Percentiles rank a stretch among this genome's conserved stretches.
Conservation (phyloP, 2,329 filamentous ascomycete species). For the Elsinoe perseae region DNA sequence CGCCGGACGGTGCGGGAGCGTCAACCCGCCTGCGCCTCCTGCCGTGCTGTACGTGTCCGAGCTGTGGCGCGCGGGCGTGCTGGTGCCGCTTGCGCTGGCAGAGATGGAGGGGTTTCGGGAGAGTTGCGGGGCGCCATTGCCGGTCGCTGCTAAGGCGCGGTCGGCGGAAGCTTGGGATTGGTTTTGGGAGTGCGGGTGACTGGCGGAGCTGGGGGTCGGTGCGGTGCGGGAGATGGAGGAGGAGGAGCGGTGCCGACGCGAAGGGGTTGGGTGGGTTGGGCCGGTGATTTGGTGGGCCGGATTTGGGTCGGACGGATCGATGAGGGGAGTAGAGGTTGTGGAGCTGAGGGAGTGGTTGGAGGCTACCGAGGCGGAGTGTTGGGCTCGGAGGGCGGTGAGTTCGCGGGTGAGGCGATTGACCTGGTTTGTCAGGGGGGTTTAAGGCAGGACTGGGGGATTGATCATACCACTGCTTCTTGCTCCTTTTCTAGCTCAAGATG, state of each 20-base stretch:
- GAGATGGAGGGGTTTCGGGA: conserved; percentile 29
- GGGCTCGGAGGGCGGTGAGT: conserved; percentile 70
- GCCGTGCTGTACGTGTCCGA: conserved; percentile 23
- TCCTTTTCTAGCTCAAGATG: conserved; percentile 89
- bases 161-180: conserved; percentile 31
- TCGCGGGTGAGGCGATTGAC: conserved; percentile 91
- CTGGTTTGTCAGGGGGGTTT: conserved; percentile 37
- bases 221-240: conserved; percentile 21
- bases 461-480: conserved; percentile 78
- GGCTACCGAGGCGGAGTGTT: conserved; percentile 51
- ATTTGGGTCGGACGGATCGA: conserved; percentile 42
- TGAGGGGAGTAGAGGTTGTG: conserved; percentile 35
- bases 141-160: conserved; percentile 28
- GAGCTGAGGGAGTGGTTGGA: conserved; percentile 48
- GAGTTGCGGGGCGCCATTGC: conserved; percentile 21
- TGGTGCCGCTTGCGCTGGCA: conserved; percentile 26
- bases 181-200: conserved; percentile 20
- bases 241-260: conserved; percentile 42
- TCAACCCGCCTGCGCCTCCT: conserved; percentile 18
- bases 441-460: not conserved
- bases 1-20: conserved; percentile 29
- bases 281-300: conserved; percentile 39
- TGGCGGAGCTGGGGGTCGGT: conserved; percentile 18
- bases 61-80: conserved; percentile 29
- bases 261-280: conserved; percentile 46